Conservation (phyloP, 306 rosid species). For the Corylus heterophylla region DNA sequence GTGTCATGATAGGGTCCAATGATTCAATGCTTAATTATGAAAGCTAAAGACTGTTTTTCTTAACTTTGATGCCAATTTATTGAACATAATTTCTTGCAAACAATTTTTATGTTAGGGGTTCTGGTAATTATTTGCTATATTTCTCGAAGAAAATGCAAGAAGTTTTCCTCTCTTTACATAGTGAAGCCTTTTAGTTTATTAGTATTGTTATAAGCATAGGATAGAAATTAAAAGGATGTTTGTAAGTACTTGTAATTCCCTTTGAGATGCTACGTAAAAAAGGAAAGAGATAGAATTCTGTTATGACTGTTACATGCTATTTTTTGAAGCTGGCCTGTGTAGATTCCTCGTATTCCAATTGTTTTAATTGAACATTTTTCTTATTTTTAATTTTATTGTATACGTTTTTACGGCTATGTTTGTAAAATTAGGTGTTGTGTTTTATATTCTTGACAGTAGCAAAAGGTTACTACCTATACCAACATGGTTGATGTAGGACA, state of each 20-base stretch:
- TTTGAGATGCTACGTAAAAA: neutral
- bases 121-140: neutral
- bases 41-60: neutral
- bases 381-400: neutral
- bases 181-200: neutral
- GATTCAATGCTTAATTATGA: neutral
- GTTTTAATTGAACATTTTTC: neutral
- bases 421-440: neutral
- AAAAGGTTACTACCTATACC: neutral
- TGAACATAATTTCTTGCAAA: slow-evolving; percentile 10
- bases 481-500: neutral
- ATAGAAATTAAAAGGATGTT: neutral
- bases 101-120: neutral
- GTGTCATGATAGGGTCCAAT: slow-evolving; percentile 1
- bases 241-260: neutral
- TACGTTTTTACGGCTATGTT: neutral
- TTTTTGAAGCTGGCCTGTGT: neutral
- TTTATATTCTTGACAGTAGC: neutral
- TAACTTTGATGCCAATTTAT: slow-evolving; percentile 13
- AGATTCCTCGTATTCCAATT: too few relatives aligned
- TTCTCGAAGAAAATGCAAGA: neutral
- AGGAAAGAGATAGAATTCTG: neutral
- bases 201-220: neutral
- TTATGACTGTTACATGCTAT: neutral
- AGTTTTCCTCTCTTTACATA: neutral